Evolutionary conservation across 805 yeast species (phyloP).

Genomic region (Myxozyma nipponensis): DNA sequence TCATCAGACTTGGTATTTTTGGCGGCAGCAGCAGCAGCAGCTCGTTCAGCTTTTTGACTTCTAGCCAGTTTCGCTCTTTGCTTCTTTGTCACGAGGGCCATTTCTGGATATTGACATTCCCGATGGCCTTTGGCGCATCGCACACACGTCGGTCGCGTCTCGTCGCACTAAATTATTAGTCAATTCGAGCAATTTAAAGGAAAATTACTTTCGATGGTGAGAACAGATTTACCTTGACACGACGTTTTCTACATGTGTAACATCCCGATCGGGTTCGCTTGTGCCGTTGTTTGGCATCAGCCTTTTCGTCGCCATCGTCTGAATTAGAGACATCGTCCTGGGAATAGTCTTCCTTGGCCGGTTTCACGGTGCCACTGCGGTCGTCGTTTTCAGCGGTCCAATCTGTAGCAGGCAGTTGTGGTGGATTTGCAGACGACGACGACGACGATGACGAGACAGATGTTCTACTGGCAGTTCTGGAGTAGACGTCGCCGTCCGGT

Average conservation of each 20-base stretch:
- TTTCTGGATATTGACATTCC: slow-evolving; percentile 21
- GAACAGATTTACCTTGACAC: slow-evolving; percentile 19
- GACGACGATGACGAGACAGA: too few relatives aligned
- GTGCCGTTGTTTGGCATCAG: slow-evolving; percentile 2
- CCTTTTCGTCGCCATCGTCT: background rate
- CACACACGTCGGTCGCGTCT: slow-evolving; percentile 16
- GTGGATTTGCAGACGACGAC: too few relatives aligned
- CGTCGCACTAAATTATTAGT: slow-evolving; percentile 20
- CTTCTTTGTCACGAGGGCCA: slow-evolving; percentile 14
- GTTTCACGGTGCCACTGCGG: too few relatives aligned
- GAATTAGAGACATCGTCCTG: background rate
- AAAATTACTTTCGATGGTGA: background rate
- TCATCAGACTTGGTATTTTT: background rate
- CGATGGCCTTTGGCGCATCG: slow-evolving; percentile 24
- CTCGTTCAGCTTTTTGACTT: slow-evolving; percentile 1
- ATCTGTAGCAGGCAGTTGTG: too few relatives aligned
- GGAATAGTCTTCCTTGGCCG: background rate
- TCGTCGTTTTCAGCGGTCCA: too few relatives aligned
- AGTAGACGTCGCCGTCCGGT: too few relatives aligned
- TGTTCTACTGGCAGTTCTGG: too few relatives aligned
- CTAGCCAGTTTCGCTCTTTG: slow-evolving; percentile 12
- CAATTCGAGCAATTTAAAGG: too few relatives aligned
- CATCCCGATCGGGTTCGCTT: slow-evolving; percentile 25
- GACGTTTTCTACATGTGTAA: slow-evolving; percentile 23
- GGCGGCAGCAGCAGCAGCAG: slow-evolving; percentile 13